Conservation (phyloP, 2,329 filamentous ascomycete genomes). For the Camptophora hylomeconis region DNA sequence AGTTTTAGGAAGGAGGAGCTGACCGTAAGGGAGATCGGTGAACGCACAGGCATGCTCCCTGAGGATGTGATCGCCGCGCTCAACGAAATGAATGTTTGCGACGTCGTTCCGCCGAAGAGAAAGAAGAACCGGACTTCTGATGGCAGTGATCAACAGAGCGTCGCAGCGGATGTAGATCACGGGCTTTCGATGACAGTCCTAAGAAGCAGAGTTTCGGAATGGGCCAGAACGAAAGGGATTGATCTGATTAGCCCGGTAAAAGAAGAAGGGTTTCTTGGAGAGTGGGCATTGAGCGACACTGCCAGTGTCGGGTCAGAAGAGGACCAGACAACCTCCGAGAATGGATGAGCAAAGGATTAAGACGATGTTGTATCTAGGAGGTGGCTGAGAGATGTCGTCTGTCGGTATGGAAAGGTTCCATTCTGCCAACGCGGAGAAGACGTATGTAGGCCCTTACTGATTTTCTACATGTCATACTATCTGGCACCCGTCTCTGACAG, state of each 20-base stretch:
- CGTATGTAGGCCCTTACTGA: too few species aligned
- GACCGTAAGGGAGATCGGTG: slow-evolving; percentile 58
- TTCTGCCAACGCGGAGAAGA: too few species aligned
- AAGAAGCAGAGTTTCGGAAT: slow-evolving; percentile 49
- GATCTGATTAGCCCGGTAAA: slow-evolving; percentile 55
- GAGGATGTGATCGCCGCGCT: slow-evolving; percentile 74
- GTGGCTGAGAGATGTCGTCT: too few species aligned
- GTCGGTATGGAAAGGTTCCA: too few species aligned
- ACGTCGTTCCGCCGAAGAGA: slow-evolving; percentile 29
- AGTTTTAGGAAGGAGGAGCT: slow-evolving; percentile 32
- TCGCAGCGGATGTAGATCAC: slow-evolving; percentile 17
- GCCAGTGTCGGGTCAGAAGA: too few species aligned
- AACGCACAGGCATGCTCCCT: slow-evolving; percentile 66
- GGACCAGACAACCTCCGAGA: too few species aligned
- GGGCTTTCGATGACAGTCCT: slow-evolving; percentile 34
- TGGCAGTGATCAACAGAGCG: slow-evolving; percentile 19
- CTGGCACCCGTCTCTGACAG: too few species aligned
- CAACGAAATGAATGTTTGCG: slow-evolving; percentile 64
- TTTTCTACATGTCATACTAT: too few species aligned
- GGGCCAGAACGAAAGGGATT: slow-evolving; percentile 51
- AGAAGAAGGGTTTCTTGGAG: slow-evolving; percentile 59
- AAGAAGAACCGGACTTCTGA: slow-evolving; percentile 37
- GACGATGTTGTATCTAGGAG: too few species aligned
- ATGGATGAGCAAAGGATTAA: too few species aligned
- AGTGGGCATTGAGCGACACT: slow-evolving; percentile 41